Conservation (phyloP, 257 asterid species). For the Perilla frutescens region DNA sequence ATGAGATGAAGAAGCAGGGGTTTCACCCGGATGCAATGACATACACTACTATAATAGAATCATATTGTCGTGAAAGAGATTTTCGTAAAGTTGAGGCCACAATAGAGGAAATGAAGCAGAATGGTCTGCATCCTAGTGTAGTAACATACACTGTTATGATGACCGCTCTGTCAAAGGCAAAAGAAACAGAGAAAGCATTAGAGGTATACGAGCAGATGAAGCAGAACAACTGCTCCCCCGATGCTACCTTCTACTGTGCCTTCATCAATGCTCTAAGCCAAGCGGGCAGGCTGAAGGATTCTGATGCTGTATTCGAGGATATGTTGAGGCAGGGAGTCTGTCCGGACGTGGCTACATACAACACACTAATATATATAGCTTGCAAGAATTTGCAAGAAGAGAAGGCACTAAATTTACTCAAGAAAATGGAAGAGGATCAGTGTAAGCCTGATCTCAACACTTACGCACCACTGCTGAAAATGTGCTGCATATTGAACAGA, state of each 20-base stretch:
- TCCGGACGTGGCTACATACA: constrained; percentile 60
- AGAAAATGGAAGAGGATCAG: constrained; percentile 64
- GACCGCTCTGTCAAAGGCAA: constrained; percentile 66
- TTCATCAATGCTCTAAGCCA: constrained; percentile 61
- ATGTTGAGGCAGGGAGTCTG: constrained; percentile 74
- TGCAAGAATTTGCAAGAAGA: constrained; percentile 63
- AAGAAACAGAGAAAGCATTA: constrained; percentile 69
- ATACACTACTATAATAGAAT: constrained; percentile 68
- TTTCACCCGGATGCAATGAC: constrained; percentile 61
- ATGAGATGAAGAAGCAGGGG: constrained; percentile 66
- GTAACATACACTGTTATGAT: constrained; percentile 69
- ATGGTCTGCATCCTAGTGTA: constrained; percentile 57
- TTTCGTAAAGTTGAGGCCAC: constrained; percentile 70
- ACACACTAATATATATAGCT: constrained; percentile 60
- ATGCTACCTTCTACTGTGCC: constrained; percentile 60
- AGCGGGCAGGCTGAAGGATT: constrained; percentile 78
- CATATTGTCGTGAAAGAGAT: constrained; percentile 73
- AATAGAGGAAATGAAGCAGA: constrained; percentile 63
- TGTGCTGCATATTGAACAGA: constrained; percentile 84
- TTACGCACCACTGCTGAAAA: constrained; percentile 73
- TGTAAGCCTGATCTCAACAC: constrained; percentile 74
- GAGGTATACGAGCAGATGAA: constrained; percentile 76
- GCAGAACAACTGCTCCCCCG: constrained; percentile 59
- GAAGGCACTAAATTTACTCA: constrained; percentile 70
- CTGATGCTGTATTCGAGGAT: constrained; percentile 72